Evolutionary conservation across 176 grass and related monocot genomes (phyloP), one percentile per base, ranked within the genome.

Genomic region (Canna indica): DNA sequence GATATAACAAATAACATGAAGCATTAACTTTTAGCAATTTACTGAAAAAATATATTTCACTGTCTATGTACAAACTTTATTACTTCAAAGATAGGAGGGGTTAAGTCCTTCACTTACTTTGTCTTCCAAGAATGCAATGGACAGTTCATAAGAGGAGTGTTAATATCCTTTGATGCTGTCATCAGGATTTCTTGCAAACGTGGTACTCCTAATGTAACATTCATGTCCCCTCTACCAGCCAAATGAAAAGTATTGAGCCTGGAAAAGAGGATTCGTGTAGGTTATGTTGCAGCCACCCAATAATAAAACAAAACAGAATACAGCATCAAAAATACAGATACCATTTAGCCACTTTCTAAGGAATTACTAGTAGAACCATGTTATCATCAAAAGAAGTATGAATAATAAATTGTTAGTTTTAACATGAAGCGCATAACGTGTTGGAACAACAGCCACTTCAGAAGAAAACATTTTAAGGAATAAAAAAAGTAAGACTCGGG

Each of bases 221-320:
- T 97, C 93, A 91, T 77, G 46, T 91, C 93, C 18, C 86, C 93
- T 59, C 86, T 89, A 63, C 88, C 93, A 80, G 93, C 93, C 76
- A 87, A 82, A 85, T 97, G 93, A 25, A 97, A 97, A 73, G 93
- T 97, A 75, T 97, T 97, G n/a, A 97, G 84, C 36, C 93, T 97
- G 87, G 1, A 83, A 57, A 50, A 17, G 13, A 50, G 46, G 11
- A 48, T 52, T 7, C 1, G 48, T 4, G n/a, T 42, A 12, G 20
- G 22, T 54, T 20, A 54, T 6, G n/a, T 54, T 54, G 15, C 47
- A 50, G 47, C 18, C 16, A 50, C 18, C 47, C 18, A 3, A 50
- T 34, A 35, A 26, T 36, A 10, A 36, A 64, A 64, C 5, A 64
- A 22, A 33, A 14, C 12, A 22, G 7, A 35, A 7, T 5, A 36